These are phyloP conservation scores for Corymbia calophylla DNA, from an alignment of 441 rosid species.

Conservation along the genomic window DNA sequence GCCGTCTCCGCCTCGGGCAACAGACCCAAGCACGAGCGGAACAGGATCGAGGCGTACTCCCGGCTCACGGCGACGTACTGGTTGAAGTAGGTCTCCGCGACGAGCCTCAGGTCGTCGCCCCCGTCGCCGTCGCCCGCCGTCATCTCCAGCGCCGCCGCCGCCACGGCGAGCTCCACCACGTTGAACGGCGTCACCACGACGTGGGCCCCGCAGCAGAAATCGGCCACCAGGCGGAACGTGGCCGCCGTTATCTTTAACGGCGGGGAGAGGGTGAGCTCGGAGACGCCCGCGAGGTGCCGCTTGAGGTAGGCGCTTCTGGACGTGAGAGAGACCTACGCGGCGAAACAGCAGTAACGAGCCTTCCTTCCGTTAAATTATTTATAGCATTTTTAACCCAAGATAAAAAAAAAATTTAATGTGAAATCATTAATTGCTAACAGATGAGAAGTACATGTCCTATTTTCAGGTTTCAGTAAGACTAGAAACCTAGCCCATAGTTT, in stretches of 20 bases:
- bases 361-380: background rate
- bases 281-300: constrained; percentile 48
- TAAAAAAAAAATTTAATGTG: background rate
- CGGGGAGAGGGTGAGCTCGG: constrained; percentile 55
- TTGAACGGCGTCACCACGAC: constrained; percentile 63
- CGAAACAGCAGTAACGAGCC: background rate
- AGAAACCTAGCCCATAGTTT: background rate
- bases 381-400: background rate
- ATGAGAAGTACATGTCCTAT: background rate
- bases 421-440: background rate
- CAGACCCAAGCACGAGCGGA: constrained; percentile 51
- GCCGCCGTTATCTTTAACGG: constrained; percentile 68
- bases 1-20: constrained; percentile 81
- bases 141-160: constrained; percentile 66
- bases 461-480: too few relatives aligned
- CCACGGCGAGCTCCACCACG: constrained; percentile 48
- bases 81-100: constrained; percentile 59
- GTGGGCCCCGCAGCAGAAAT: constrained; percentile 56
- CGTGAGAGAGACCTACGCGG: constrained; percentile 50
- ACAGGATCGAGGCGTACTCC: constrained; percentile 37
- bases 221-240: constrained; percentile 50
- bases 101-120: constrained; percentile 35
- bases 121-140: constrained; percentile 25
- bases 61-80: constrained; percentile 27
- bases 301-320: constrained; percentile 53